Percentiles rank a stretch among this genome's conserved stretches.
These are phyloP conservation scores for Penicillium sumatraense DNA, from an alignment of 2,329 filamentous ascomycete species.

Conservation along the genomic window DNA sequence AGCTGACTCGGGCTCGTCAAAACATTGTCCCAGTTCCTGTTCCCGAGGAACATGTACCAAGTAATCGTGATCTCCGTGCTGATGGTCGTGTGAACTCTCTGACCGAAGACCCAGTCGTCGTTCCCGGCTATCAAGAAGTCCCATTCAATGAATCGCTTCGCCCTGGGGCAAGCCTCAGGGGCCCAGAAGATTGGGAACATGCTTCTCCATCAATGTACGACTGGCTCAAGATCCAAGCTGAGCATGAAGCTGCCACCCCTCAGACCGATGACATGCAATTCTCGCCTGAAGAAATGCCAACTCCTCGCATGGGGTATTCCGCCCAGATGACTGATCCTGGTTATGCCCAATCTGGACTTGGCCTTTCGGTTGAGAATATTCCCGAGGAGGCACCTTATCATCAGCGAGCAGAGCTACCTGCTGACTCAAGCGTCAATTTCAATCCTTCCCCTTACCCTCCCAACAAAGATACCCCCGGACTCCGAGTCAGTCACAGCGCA, in stretches of 20 bases:
- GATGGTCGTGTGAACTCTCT: conserved; percentile 14
- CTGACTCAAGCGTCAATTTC: neutral
- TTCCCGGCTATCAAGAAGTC: conserved; percentile 37
- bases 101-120: conserved; percentile 41
- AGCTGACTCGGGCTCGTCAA: conserved; percentile 43
- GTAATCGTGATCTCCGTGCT: neutral
- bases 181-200: conserved; percentile 53
- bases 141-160: conserved; percentile 27
- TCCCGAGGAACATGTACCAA: neutral
- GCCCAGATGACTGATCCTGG: neutral
- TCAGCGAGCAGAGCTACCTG: neutral
- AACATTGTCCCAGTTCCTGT: neutral
- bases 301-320: conserved; percentile 27
- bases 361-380: neutral
- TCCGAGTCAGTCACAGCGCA: conserved; percentile 30
- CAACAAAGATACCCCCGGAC: conserved; percentile 18
- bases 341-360: neutral
- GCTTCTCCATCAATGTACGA: conserved; percentile 55
- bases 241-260: conserved; percentile 45
- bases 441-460: neutral
- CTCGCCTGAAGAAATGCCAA: conserved; percentile 26
- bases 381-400: neutral
- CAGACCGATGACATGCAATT: conserved; percentile 28
- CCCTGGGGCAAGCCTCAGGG: conserved; percentile 49
- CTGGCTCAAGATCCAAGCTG: conserved; percentile 52